Evolutionary conservation across 768 basidiomycete species (phyloP), one percentile per base, ranked within the genome.

Genomic region (Lentinula sp.): DNA sequence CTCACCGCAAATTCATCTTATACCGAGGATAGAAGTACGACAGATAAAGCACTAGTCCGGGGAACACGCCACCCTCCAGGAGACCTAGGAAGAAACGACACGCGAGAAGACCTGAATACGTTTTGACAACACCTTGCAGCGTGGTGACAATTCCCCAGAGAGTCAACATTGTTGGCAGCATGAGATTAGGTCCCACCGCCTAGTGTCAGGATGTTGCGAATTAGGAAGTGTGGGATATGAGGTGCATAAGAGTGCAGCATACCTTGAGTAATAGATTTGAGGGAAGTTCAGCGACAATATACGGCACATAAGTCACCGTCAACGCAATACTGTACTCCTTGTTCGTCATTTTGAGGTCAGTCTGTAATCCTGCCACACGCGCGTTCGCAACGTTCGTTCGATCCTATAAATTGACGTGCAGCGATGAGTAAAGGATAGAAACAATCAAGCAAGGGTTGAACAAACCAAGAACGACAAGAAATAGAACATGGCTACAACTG

Each of bases 141-240:
- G 84, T 77, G 8, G 81, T 78, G 12, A 85, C 79, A n/a, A 88
- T 51, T 15, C 88, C 88, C 88, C 89, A 91, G 0, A 83, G 64
- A 0, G 81, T 78, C 51, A 88, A 71, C 79, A 88, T 83, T 1
- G 81, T 70, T 0, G 89, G 87, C 50, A 83, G 63, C 68, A 87
- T 77, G 53, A 82, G 71, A 59, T 83, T 77, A 16, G 85, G 79
- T 1, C 87, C 84, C 1, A 85, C 81, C 46, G 79, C 66, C 74
- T 78, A 57, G n/a, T 65, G 64, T 65, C 5, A 35, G 32, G 28
- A 28, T 28, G 4, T 28, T 28, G 28, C 3, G 28, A 28, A 28
- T 28, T 18, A 32, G 23, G 13, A 48, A n/a, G 2, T 48, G n/a
- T 48, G 13, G 36, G 53, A 10, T 10, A 16, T 50, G 32, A 43